Evolutionary conservation across 768 basidiomycete species (phyloP).

Genomic region (Tulasnella sp.): DNA sequence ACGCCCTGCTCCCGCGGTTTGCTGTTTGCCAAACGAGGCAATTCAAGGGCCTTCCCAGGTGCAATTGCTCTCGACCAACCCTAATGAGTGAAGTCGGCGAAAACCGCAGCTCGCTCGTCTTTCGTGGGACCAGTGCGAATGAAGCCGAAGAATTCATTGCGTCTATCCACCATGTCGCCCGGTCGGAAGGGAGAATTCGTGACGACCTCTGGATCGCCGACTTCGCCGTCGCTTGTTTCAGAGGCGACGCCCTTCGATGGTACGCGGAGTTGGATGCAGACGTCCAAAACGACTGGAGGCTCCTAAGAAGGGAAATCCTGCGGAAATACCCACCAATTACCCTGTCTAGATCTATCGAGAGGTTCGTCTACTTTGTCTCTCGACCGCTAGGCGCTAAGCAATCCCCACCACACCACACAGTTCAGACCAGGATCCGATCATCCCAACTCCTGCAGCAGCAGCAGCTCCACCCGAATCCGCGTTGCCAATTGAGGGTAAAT

Average conservation of each 20-base stretch:
- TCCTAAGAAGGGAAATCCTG: not conserved
- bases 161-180: not conserved
- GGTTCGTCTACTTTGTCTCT: too few relatives aligned
- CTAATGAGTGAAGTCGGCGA: not conserved
- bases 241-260: not conserved
- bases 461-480: not conserved
- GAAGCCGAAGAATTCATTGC: not conserved
- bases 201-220: not conserved
- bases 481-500: not conserved
- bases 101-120: not conserved
- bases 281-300: slow-evolving; percentile 1
- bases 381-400: not conserved
- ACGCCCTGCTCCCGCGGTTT: too few relatives aligned
- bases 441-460: not conserved
- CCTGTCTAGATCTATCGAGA: not conserved
- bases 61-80: not conserved
- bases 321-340: not conserved
- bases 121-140: not conserved
- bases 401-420: not conserved
- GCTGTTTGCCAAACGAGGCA: not conserved
- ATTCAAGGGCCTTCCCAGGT: not conserved
- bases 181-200: not conserved
- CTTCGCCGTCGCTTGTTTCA: not conserved
- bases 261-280: not conserved
- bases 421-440: not conserved